Percentiles rank a stretch among this genome's conserved stretches.
phyloP scores from a whole-genome alignment of 441 rosid genomes.

The Corymbia calophylla region DNA sequence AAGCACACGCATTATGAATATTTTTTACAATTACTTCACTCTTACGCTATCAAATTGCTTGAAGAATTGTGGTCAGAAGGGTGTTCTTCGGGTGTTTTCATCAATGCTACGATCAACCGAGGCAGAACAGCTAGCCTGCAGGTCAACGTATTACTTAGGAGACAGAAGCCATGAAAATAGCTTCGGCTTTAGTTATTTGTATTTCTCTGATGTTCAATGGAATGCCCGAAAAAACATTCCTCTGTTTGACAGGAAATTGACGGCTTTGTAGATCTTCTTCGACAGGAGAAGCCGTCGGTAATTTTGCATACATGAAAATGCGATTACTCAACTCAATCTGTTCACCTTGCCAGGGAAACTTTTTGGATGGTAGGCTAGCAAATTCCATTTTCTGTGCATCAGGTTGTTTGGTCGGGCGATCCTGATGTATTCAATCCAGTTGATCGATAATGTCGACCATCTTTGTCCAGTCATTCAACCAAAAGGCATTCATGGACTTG shows the following conservation, averaged over 20 bases:
- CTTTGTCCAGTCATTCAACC: not conserved
- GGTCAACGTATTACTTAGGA: not conserved
- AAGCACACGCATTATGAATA: too few relatives aligned
- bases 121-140: not conserved
- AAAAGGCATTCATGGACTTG: not conserved
- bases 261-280: not conserved
- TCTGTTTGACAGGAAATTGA: too few relatives aligned
- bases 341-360: accelerated
- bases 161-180: not conserved
- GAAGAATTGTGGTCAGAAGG: too few relatives aligned
- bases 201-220: not conserved
- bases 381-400: not conserved
- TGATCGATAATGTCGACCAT: not conserved
- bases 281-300: not conserved
- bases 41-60: too few relatives aligned
- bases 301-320: not conserved
- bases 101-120: not conserved
- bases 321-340: not conserved
- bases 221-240: not conserved
- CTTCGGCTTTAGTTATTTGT: not conserved
- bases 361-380: not conserved
- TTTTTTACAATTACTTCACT: too few relatives aligned
- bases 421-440: not conserved
- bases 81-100: not conserved
- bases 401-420: not conserved